Evolutionary conservation across 177 flowering plant genomes (phyloP).

Genomic region (Vitis hybrid): DNA sequence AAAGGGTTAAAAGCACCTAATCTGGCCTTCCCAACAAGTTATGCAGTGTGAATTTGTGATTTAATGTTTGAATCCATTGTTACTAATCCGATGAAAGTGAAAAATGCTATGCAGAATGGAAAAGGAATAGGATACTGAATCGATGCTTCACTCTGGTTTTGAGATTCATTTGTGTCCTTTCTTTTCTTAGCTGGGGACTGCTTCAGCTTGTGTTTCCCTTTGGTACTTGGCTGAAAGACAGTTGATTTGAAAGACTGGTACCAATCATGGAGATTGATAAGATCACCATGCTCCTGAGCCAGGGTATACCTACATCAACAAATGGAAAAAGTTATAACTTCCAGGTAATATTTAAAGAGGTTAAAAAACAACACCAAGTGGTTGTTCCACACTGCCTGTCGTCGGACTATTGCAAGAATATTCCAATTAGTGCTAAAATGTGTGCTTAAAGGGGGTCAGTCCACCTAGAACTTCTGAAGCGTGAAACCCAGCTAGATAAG

Average conservation of each 20-base stretch:
- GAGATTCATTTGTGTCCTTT: constrained; percentile 36
- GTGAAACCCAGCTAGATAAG: too few species aligned
- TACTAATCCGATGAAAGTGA: background rate
- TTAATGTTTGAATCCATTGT: background rate
- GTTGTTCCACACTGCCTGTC: too few species aligned
- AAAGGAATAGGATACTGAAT: constrained; percentile 68
- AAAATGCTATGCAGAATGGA: background rate
- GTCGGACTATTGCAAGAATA: too few species aligned
- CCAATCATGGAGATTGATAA: constrained; percentile 95
- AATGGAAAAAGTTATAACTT: background rate
- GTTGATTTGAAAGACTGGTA: constrained; percentile 74
- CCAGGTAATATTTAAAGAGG: too few species aligned
- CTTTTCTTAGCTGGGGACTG: constrained; percentile 64
- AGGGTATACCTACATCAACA: constrained; percentile 53
- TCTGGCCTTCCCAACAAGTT: too few species aligned
- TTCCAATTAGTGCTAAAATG: too few species aligned
- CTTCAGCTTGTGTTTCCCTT: constrained; percentile 42
- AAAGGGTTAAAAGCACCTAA: too few species aligned
- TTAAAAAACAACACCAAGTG: too few species aligned
- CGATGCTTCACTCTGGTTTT: constrained; percentile 51
- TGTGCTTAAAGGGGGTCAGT: too few species aligned
- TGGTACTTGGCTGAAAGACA: constrained; percentile 28
- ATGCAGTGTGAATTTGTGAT: too few species aligned
- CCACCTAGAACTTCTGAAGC: too few species aligned
- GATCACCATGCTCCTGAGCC: constrained; percentile 94